Base-by-base conservation (phyloP, 1,284 basidiomycete species). In the Pascua guehoae region DNA sequence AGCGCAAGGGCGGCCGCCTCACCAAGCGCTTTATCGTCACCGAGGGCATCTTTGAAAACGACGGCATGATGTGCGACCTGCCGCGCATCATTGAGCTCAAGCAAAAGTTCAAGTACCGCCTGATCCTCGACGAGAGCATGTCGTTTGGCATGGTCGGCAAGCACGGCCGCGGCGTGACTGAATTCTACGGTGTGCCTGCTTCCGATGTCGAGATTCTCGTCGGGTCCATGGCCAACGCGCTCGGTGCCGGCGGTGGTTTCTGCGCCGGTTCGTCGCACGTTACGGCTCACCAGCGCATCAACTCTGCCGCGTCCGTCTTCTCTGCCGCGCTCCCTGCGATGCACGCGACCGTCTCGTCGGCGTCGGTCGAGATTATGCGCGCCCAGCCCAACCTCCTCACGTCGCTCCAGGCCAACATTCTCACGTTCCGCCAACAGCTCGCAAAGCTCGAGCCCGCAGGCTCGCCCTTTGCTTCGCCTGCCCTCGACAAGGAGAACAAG, bases 1-100 rank as follows among this genome's bases (percentile, higher is more conserved):
- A 87, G 78, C 89, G 93, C 77, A 86, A 88, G 60, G 84, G 85
- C 49, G 82, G 82, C 10, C 89, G 88, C 7, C 80, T 98, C 65
- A 96, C 92, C 0, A 84, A 93, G 60, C 83, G 91, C 42, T 98
- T 98, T 75, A 98, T 99, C 70, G 85, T 98, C 56, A 94, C 95
- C 0, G 96, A 98, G 74, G 96, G 95, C 51, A 87, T 98, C 53
- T 98, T 97, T 70, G 94, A 98, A 78, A 88, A 87, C 68, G 93
- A 98, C 67, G 95, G 95, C 38, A 85, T 85, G 57, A 91, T 98
- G 83, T 81, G 86, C 50, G 91, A 98, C 77, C 78, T 99, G 39
- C 92, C 93, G 12, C 89, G 87, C 74, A 63, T 63, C 49, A 86
- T 96, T 63, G 93, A 97, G 72, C 82, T 98, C 58, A 98, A 97